phyloP scores from a whole-genome alignment of 2,329 filamentous ascomycete species.

The Colletotrichum sojae region DNA sequence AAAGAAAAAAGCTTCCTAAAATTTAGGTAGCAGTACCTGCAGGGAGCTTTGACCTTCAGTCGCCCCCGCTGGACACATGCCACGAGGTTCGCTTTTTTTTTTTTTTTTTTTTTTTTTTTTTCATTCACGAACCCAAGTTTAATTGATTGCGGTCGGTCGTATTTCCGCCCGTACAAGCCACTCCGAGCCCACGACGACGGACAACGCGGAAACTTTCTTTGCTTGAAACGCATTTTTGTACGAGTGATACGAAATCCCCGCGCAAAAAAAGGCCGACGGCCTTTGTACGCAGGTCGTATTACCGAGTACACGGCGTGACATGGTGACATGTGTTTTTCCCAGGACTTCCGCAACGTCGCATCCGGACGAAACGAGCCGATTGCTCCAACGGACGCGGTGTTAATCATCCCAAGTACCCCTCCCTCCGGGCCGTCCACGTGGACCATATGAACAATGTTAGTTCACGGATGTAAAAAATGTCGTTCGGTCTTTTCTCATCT shows the following conservation, averaged over 20 bases:
- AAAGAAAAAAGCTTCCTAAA: too few relatives aligned
- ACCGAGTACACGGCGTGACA: too few relatives aligned
- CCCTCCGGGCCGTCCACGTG: background rate
- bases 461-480: too few relatives aligned
- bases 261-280: background rate
- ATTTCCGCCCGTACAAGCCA: background rate
- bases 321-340: background rate
- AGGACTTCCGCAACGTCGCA: conserved; percentile 27
- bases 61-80: background rate
- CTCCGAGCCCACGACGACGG: background rate
- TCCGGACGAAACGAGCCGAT: background rate
- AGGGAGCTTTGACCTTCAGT: background rate
- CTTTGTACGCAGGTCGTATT: too few relatives aligned
- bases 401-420: too few relatives aligned
- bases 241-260: too few relatives aligned
- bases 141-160: background rate
- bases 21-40: background rate
- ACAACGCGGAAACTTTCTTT: background rate
- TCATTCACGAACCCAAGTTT: background rate
- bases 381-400: too few relatives aligned
- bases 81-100: too few relatives aligned
- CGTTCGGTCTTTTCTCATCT: too few relatives aligned
- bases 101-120: too few relatives aligned
- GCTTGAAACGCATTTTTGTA: too few relatives aligned
- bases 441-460: background rate